These are phyloP conservation scores for Daldinia sp. DNA, from an alignment of 2,329 filamentous ascomycete genomes.

Conservation along the genomic window DNA sequence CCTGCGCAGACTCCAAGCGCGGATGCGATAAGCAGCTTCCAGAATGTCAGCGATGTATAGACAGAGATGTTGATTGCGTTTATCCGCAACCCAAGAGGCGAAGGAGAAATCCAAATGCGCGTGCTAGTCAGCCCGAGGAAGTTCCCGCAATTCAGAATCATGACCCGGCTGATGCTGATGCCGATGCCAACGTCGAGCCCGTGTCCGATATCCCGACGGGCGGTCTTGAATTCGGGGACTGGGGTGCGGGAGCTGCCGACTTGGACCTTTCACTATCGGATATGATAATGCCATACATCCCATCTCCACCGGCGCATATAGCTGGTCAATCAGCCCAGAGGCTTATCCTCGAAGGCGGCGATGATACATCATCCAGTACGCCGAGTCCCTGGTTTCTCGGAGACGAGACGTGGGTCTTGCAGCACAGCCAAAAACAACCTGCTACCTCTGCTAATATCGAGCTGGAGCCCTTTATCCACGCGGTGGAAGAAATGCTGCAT, in stretches of 20 bases:
- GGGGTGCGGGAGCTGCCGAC: background rate
- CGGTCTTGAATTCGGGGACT: background rate
- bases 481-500: conserved; percentile 1
- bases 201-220: background rate
- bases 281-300: background rate
- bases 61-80: conserved; percentile 1
- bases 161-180: background rate
- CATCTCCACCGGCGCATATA: background rate
- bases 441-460: background rate
- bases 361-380: background rate
- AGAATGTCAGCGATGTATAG: conserved; percentile 9
- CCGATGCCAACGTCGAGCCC: too few relatives aligned
- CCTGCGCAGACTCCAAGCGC: conserved; percentile 5
- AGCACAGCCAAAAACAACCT: background rate
- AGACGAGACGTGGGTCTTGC: conserved; percentile 4
- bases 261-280: background rate
- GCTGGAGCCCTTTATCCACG: conserved; percentile 1
- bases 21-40: conserved; percentile 12
- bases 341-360: background rate
- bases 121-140: background rate
- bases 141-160: background rate
- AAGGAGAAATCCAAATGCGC: background rate
- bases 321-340: background rate
- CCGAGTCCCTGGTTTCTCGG: background rate
- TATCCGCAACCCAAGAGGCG: conserved; percentile 7